Base-by-base conservation (phyloP, 306 rosid species). In the Vachellia pachyceras region DNA sequence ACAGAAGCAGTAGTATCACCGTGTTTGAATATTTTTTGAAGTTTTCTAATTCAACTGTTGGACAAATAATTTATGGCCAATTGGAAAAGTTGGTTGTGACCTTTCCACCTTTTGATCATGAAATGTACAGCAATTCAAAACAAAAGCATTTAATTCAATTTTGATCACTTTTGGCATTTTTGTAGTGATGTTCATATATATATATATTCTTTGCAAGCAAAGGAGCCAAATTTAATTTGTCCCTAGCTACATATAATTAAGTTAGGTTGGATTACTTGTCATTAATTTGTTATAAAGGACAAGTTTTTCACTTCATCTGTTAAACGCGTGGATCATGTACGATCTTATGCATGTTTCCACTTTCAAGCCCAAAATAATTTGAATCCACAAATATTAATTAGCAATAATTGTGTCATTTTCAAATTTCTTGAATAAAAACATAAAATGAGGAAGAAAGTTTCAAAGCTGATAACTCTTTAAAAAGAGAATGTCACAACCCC, bases 51-150 rank as follows among this genome's bases (percentile, higher is more conserved):
- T 49, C n/a, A 49, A 49, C 4, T 12, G 54, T 5, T 13, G 18
- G 54, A 47, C 7, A 47, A 47, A 47, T 15, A 25, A 18, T 65
- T 39, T 67, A 22, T 39, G 80, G 39, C 35, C 39, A 77, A 72
- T 58, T 68, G 70, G 22, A 77, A 75, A 85, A 55, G 80, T 46
- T 81, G 1, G 44, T 6, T 65, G 82, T 23, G 77, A 84, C 72
- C 17, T 64, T 80, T 77, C 78, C 78, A 77, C 66, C 66, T 29
- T 72, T 73, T 60, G 45, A 67, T 12, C 65, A 77, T 69, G 78
- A 63, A 39, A 39, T 36, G 14, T 20, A 46, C 17, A n/a, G 52
- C 67, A 71, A 83, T 72, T 36, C 20, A 39, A 68, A 74, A 49
- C 35, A 73, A 66, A 66, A 77, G 77, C 42, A 46, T 15, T 11